Base-by-base conservation (phyloP, 805 yeast species). In the Candida coleopterorum region DNA sequence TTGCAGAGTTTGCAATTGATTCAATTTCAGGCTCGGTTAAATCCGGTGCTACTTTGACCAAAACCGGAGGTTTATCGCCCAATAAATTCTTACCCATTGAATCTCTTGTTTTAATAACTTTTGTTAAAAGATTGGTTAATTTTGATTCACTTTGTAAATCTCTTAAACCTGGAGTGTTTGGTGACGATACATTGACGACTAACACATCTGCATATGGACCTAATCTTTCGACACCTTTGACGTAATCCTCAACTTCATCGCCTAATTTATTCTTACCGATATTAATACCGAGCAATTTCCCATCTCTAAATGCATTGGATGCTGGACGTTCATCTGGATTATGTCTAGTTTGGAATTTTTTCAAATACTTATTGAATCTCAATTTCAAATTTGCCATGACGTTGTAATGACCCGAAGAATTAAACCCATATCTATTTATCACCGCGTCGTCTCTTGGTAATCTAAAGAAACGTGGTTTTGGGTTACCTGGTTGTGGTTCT, bases 41-140 rank as follows among this genome's bases (percentile, higher is more conserved):
- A 62, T 90, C 97, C 1, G 97, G 97, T 0, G 97, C 97, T 46
- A 90, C 79, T 55, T 90, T 90, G 18, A 90, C 97, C 45, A 87
- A 60, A 35, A 90, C 72, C 11, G 96, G 95, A 0, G 96, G 95
- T 42, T 64, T 70, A 22, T 50, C 60, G 3, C 69, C 68, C 29
- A 69, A 57, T 29, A 66, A 47, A 37, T 70, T 72, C 38, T 54
- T 50, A 1, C 57, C 58, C 29, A 80, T 60, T 2, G 42, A 39
- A 49, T 85, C 71, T 55, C 97, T 76, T 55, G 84, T 88, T 1
- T 62, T 57, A 9, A 66, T 88, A 23, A 90, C 88, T 9, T 78
- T 64, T 8, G 74, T 62, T 48, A 90, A 70, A 49, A 90, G 65
- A 24, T 70, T 70, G 6, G 86, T 76, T 41, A 90, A 72, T 55